Percentiles rank a stretch among this genome's conserved stretches.
Evolutionary conservation across 2,329 filamentous ascomycete genomes (phyloP).

Genomic region (Fusarium irregulare): DNA sequence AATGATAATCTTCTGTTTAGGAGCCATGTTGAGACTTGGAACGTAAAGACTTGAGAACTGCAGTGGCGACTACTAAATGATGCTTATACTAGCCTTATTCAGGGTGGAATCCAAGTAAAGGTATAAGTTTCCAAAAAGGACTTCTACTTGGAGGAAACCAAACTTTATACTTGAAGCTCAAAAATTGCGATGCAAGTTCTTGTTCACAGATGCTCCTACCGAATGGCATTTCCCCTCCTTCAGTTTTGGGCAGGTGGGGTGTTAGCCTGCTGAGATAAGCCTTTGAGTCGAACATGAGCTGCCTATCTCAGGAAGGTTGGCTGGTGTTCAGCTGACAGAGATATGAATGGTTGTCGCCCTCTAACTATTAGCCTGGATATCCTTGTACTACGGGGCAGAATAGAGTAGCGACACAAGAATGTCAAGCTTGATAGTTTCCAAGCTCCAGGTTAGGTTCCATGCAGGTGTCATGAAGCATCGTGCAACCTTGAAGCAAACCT

Average conservation of each 20-base stretch:
- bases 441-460: slow-evolving; percentile 7
- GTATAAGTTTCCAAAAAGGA: background rate
- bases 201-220: slow-evolving; percentile 5
- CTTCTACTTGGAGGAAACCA: background rate
- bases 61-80: background rate
- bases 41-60: background rate
- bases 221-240: slow-evolving; percentile 41
- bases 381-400: background rate
- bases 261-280: slow-evolving; percentile 44
- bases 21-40: slow-evolving; percentile 60
- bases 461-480: slow-evolving; percentile 22
- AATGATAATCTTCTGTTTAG: slow-evolving; percentile 85
- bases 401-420: background rate
- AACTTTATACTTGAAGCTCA: slow-evolving; percentile 7
- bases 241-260: slow-evolving; percentile 42
- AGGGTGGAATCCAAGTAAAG: background rate
- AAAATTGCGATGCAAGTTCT: slow-evolving; percentile 6
- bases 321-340: background rate
- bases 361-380: background rate
- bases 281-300: slow-evolving; percentile 2
- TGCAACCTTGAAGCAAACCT: slow-evolving; percentile 17
- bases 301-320: slow-evolving; percentile 1
- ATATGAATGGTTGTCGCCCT: background rate
- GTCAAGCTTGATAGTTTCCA: background rate
- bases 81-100: background rate